Percentiles rank a stretch among this genome's conserved stretches.
phyloP scores from a whole-genome alignment of 495 filamentous ascomycete species.

The Penicillium bialowiezense region DNA sequence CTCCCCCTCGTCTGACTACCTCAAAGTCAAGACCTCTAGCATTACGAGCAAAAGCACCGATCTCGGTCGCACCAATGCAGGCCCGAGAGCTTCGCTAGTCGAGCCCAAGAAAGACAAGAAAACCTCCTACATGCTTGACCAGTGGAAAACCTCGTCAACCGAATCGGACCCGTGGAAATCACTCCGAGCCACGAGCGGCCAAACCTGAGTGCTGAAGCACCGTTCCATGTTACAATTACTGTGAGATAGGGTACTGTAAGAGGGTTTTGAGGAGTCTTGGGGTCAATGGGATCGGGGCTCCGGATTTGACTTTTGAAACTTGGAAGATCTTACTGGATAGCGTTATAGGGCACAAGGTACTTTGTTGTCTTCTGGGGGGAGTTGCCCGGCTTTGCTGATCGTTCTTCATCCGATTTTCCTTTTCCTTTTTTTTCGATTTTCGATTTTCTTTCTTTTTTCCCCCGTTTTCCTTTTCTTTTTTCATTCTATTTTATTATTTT shows the following conservation, averaged over 20 bases:
- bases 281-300: background rate
- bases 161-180: background rate
- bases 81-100: background rate
- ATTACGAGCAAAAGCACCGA: background rate
- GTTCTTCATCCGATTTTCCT: too few relatives aligned
- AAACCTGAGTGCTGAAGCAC: too few relatives aligned
- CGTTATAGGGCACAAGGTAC: background rate
- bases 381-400: background rate
- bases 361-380: background rate
- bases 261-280: background rate
- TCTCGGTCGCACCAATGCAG: background rate
- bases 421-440: background rate
- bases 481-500: too few relatives aligned
- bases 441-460: background rate
- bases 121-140: background rate
- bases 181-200: too few relatives aligned
- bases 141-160: background rate
- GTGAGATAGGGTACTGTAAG: background rate
- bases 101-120: background rate
- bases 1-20: background rate
- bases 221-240: background rate
- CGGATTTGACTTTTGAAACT: background rate
- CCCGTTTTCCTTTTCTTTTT: too few relatives aligned
- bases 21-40: background rate
- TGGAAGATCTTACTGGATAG: background rate